These are phyloP conservation scores for Diaporthe aspalathi DNA, from an alignment of 2,329 filamentous ascomycete genomes.

Conservation along the genomic window DNA sequence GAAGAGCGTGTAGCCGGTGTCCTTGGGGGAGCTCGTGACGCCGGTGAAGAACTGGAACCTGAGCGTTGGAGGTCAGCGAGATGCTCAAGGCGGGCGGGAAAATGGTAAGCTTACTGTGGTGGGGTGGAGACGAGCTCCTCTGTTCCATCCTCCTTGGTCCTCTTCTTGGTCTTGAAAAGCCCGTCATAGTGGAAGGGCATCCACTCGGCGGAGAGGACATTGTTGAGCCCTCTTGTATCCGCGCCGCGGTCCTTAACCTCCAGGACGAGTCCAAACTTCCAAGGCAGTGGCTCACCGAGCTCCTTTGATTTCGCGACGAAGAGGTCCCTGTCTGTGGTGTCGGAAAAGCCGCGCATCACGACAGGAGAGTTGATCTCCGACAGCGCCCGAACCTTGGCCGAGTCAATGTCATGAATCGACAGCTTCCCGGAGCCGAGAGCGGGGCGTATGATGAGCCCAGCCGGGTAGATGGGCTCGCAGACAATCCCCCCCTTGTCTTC, in stretches of 20 bases:
- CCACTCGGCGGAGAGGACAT: conserved; percentile 63
- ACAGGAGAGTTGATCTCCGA: conserved; percentile 64
- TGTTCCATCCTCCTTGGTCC: conserved; percentile 50
- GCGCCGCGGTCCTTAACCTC: conserved; percentile 62
- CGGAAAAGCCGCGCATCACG: conserved; percentile 62
- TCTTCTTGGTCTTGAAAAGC: conserved; percentile 63
- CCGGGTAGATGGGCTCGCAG: conserved; percentile 61
- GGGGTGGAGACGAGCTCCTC: conserved; percentile 56
- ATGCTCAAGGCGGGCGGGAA: rapidly evolving
- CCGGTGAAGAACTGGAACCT: conserved; percentile 66
- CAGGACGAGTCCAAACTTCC: conserved; percentile 64
- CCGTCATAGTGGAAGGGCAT: conserved; percentile 71
- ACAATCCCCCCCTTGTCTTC: conserved; percentile 50
- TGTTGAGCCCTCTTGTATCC: conserved; percentile 59
- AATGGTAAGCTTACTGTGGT: conserved; percentile 51
- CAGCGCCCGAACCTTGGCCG: conserved; percentile 57
- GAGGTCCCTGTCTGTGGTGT: conserved; percentile 56
- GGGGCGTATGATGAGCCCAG: conserved; percentile 55
- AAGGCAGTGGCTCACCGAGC: conserved; percentile 60
- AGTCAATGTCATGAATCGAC: conserved; percentile 57
- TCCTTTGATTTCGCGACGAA: conserved; percentile 60
- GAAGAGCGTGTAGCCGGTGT: conserved; percentile 66
- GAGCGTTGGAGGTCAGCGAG: conserved; percentile 7
- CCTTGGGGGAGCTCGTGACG: conserved; percentile 57
- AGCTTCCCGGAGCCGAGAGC: conserved; percentile 47